Base-by-base conservation (phyloP, 768 basidiomycete genomes). In the Melanogaster broomeanus region DNA sequence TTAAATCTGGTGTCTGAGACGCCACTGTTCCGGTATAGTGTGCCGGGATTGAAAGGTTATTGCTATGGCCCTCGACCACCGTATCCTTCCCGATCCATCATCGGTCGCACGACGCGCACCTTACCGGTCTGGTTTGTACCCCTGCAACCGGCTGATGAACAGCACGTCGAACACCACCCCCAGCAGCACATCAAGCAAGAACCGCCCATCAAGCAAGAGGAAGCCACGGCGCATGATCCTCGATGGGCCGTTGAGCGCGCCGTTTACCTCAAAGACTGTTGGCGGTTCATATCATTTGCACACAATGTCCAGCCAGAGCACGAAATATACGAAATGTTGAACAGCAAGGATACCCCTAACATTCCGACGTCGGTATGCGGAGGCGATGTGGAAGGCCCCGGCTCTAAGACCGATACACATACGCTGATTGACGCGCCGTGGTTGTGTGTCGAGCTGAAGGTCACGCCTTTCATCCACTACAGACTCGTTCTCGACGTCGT, bases 341-440 rank as follows among this genome's bases (percentile, higher is more conserved):
- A 19, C 38, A 2, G 2, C n/a, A 8, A 6, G 8, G 4, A 11
- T 11, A 22, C 22, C 0, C 38, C 38, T 22, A 39, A 39, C 19
- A 39, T 39, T 22, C 38, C 18, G 30, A 9, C 8, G 30, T 27
- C 8, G 8, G 30, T 30, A 30, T 11, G 30, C 10, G 30, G 35
- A n/a, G 18, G 35, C 16, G 16, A 37, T 6, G 18, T n/a, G 35
- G 35, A 4, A 21, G 50, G 30, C 24, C 13, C 4, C 16, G 22
- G 25, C 58, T 51, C 28, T 27, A 22, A 16, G 37, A 55, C 44
- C 16, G 49, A 52, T 24, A 34, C 49, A 7, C 49, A 64, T 45
- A 19, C 38, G 22, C 42, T 41, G n/a, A 11, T 47, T 16, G 27
- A 47, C 18, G 18, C 19, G 16, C 19, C 21, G 18, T 51, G 49